A percentile compares a stretch with the other conserved stretches of the same genome.
Conservation (phyloP, 2,329 filamentous ascomycete genomes). For the Karstenula rhodostoma region DNA sequence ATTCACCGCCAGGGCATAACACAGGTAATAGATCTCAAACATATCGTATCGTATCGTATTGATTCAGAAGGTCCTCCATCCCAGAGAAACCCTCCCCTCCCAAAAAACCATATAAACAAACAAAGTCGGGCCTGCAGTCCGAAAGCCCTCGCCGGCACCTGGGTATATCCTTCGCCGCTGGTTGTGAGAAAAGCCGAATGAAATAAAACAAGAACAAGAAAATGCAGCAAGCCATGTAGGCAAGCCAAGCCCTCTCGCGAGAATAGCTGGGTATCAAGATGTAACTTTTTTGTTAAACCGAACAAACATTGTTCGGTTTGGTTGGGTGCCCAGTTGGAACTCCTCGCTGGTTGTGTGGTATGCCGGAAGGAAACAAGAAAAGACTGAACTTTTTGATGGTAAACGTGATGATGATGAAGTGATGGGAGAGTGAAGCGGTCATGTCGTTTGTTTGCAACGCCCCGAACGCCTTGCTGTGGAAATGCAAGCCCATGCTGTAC, state of each 20-base stretch:
- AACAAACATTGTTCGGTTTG: not conserved
- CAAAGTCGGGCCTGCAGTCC: slow-evolving; percentile 22
- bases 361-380: slow-evolving; percentile 9
- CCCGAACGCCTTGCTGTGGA: slow-evolving; percentile 37
- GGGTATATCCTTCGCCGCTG: slow-evolving; percentile 48
- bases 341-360: slow-evolving; percentile 46
- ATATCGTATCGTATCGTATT: not conserved
- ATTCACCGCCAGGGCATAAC: not conserved
- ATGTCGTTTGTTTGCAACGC: not conserved
- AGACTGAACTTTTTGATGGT: slow-evolving; percentile 28
- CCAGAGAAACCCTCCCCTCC: not conserved
- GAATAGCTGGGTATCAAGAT: slow-evolving; percentile 21
- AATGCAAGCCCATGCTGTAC: slow-evolving; percentile 22
- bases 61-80: not conserved
- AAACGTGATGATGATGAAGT: not conserved
- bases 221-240: not conserved
- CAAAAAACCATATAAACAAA: not conserved
- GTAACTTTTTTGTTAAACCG: slow-evolving; percentile 5
- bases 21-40: not conserved
- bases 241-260: slow-evolving; percentile 39
- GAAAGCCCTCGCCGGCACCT: slow-evolving; percentile 40
- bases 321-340: slow-evolving; percentile 18
- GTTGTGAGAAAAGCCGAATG: slow-evolving; percentile 32
- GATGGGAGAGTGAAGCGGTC: not conserved
- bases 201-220: not conserved